Evolutionary conservation across 192 early-diverging fungal species (phyloP), one percentile per base, ranked within the genome.

Genomic region (Fimicolochytrium jonesii): DNA sequence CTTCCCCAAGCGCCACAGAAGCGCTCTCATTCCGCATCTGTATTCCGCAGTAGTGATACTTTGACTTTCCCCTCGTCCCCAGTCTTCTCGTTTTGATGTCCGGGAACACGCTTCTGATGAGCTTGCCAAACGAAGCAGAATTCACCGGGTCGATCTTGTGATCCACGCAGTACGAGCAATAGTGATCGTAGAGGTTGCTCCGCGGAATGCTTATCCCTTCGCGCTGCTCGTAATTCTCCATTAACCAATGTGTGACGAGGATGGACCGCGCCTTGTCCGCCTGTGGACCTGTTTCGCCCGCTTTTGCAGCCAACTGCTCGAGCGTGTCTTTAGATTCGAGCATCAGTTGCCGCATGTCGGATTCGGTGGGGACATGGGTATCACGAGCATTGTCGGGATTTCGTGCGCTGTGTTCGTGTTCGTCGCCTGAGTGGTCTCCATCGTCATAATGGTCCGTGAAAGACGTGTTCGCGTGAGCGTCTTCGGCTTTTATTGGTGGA

Each of bases 1-100:
- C n/a, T n/a, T n/a, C n/a, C n/a, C n/a, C n/a, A n/a, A n/a, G n/a
- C n/a, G n/a, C n/a, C n/a, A n/a, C n/a, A n/a, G n/a, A n/a, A n/a
- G n/a, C n/a, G n/a, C n/a, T n/a, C n/a, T n/a, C n/a, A 44, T 32
- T 56, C 23, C 60, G 67, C 26, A 62, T 48, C 45, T 60, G 49
- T 15, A 80, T 77, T 25, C 67, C 67, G 46, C 75, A 74, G 32
- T 80, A 80, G 41, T 80, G 78, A 59, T 80, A 80, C 26, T 77
- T 74, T 36, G 72, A 75, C 48, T 75, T 62, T 2, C 75, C 75
- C 37, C 78, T 25, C 6, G 52, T 72, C 26, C 79, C 79, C 7
- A 81, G 29, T 37, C 79, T 68, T 43, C 79, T 56, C 18, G 79
- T 81, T n/a, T 66, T 77, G 7, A 81, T 45, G 28, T 68, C 64